phyloP scores from a whole-genome alignment of 495 filamentous ascomycete species.

The Sabuloglossum arenarium region DNA sequence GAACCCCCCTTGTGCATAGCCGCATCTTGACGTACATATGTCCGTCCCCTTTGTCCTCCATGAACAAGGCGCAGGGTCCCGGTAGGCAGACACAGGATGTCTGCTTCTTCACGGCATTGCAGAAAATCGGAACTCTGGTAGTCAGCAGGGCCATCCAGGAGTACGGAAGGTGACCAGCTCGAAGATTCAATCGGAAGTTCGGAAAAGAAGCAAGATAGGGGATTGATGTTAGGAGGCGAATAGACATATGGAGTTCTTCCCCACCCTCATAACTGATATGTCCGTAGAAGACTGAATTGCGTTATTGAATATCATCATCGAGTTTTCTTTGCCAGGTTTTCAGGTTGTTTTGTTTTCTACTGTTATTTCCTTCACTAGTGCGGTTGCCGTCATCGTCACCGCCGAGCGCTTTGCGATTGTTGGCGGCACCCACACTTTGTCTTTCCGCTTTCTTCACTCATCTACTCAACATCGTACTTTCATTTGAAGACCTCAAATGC shows the following conservation, averaged over 20 bases:
- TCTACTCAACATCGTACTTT: not conserved
- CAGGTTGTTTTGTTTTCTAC: not conserved
- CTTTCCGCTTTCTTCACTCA: not conserved
- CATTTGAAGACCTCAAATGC: not conserved
- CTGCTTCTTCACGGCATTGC: not conserved
- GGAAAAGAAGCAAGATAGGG: not conserved
- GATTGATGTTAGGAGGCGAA: not conserved
- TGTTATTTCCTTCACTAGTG: not conserved
- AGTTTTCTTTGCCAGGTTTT: too few species aligned
- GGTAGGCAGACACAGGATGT: not conserved
- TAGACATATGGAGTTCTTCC: not conserved
- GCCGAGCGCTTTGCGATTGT: not conserved
- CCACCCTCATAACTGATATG: not conserved
- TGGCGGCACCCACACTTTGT: not conserved
- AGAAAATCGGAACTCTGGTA: not conserved
- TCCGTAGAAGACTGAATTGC: too few species aligned
- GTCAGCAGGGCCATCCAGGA: not conserved
- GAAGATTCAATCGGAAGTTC: not conserved
- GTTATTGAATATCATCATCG: too few species aligned
- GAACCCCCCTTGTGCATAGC: not conserved
- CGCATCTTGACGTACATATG: not conserved
- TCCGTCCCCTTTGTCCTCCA: not conserved
- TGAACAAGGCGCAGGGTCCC: not conserved
- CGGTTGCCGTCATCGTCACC: not conserved
- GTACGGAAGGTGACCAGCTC: not conserved